Evolutionary conservation across 2,329 filamentous ascomycete genomes (phyloP).

Genomic region (Thelonectria olida): DNA sequence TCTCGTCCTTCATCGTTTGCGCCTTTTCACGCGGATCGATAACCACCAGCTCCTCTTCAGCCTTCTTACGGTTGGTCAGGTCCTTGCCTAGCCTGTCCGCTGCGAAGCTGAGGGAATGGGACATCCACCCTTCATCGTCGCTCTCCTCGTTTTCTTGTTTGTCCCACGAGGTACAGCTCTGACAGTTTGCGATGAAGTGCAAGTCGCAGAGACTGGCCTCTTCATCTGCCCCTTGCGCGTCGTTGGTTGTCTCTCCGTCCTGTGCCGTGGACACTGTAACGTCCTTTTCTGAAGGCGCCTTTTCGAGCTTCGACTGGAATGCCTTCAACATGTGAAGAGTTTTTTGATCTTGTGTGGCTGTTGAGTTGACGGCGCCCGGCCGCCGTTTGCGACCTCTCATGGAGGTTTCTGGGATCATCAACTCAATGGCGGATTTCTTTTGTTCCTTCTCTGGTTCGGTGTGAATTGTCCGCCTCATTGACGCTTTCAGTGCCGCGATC

Average conservation of each 20-base stretch:
- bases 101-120: slow-evolving; percentile 83
- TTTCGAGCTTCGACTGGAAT: slow-evolving; percentile 81
- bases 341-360: slow-evolving; percentile 67
- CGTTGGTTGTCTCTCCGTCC: slow-evolving; percentile 38
- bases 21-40: slow-evolving; percentile 92
- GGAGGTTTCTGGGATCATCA: slow-evolving; percentile 78
- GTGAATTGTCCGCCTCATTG: slow-evolving; percentile 75
- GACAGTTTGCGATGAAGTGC: slow-evolving; percentile 95
- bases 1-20: slow-evolving; percentile 73
- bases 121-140: slow-evolving; percentile 82
- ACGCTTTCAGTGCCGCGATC: slow-evolving; percentile 82
- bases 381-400: slow-evolving; percentile 76
- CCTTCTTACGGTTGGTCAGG: slow-evolving; percentile 87
- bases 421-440: slow-evolving; percentile 74
- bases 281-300: slow-evolving; percentile 53
- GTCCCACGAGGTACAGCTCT: slow-evolving; percentile 90
- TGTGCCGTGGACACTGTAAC: slow-evolving; percentile 19
- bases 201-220: slow-evolving; percentile 87
- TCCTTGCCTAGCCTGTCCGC: slow-evolving; percentile 94
- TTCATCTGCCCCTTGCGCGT: slow-evolving; percentile 56
- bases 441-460: slow-evolving; percentile 61
- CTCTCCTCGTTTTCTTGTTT: slow-evolving; percentile 67
- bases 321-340: slow-evolving; percentile 77
- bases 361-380: slow-evolving; percentile 62
- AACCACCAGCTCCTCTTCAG: slow-evolving; percentile 89